Evolutionary conservation across 2,329 filamentous ascomycete genomes (phyloP), one percentile per base, ranked within the genome.

Genomic region (Colletotrichum costaricense): DNA sequence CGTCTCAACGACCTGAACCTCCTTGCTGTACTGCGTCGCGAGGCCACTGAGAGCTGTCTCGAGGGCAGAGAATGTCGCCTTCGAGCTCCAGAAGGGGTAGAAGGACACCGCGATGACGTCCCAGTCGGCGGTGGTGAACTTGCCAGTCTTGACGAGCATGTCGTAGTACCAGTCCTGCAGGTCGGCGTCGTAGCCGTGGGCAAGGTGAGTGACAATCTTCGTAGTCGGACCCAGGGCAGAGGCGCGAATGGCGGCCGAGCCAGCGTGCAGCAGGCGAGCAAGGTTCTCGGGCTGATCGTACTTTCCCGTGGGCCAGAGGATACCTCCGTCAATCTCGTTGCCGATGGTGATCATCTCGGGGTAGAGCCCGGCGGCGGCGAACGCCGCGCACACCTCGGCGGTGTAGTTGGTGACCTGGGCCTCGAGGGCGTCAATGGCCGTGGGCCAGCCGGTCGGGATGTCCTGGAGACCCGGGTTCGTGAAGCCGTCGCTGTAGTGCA

Each of bases 271-370:
- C 38, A 42, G 38, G 38, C 38, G 38, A 3, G 38, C 38, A 3
- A 42, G 38, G 38, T 42, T 42, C 38, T 42, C 38, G 16, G 38
- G 38, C 38, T 19, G 38, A 19, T 42, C 38, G 14, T 42, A 42
- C 38, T 42, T 42, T 2, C 16, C 38, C 5, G 38, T 42, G 3
- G 38, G 16, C 16, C 38, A 64, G 8, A 64, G 62, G 26, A 64
- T 52, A 30, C 62, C 62, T 28, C 62, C 26, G 11, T 42, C 49
- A 33, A 64, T 64, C 46, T 64, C 62, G 26, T 64, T 64, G 28
- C 62, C 62, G 62, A 64, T 52, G 19, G 62, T 64, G n/a, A 64
- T 64, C 9, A 54, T 64, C 16, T 64, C 62, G 9, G 62, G 62
- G 30, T 64, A 64, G 9, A 64, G 35, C 7, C 46, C 62, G 16